Evolutionary conservation across 2,329 filamentous ascomycete species (phyloP).

Genomic region (Paecilomyces sp.): DNA sequence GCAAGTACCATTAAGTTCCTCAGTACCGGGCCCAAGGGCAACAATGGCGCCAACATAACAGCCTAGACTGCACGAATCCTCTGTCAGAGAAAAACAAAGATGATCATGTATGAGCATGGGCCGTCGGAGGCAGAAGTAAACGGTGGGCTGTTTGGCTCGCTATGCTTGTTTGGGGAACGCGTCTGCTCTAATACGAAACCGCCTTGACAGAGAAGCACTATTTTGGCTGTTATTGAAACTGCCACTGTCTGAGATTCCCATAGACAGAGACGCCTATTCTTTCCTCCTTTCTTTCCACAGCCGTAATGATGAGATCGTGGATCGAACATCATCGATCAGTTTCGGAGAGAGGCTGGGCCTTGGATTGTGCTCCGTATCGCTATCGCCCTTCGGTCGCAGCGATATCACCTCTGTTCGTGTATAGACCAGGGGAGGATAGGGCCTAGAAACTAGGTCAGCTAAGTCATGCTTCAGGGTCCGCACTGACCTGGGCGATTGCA

Average conservation of each 20-base stretch:
- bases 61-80: neutral
- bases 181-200: neutral
- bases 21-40: neutral
- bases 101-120: neutral
- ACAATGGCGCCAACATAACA: neutral
- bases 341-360: neutral
- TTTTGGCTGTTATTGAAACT: neutral
- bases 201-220: neutral
- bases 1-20: neutral
- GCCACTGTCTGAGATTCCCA: neutral
- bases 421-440: neutral
- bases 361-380: neutral
- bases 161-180: neutral
- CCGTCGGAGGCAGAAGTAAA: neutral
- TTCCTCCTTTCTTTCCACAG: neutral
- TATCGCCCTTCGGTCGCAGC: neutral
- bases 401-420: neutral
- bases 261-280: neutral
- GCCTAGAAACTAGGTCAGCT: neutral
- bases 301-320: neutral
- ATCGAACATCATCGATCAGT: neutral
- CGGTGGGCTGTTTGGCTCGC: neutral
- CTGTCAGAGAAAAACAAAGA: neutral
- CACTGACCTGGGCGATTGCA: neutral
- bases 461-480: neutral